Conservation (phyloP, 2,329 filamentous ascomycete species). For the Botrytis porri region DNA sequence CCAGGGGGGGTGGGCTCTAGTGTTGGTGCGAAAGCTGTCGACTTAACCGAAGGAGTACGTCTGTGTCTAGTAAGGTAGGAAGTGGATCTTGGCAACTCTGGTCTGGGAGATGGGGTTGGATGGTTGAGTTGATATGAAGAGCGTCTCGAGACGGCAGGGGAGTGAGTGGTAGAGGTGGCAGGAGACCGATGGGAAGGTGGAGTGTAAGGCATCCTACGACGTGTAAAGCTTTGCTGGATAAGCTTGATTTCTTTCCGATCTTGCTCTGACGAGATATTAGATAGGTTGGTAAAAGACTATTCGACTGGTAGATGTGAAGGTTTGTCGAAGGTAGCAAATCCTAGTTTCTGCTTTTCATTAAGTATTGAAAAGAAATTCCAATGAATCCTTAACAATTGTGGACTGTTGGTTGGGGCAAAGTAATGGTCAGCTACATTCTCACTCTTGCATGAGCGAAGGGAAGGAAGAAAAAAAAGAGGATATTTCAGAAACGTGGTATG, state of each 20-base stretch:
- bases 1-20: slow-evolving; percentile 33
- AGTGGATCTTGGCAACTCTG: slow-evolving; percentile 59
- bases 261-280: background rate
- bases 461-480: slow-evolving; percentile 20
- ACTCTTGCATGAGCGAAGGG: background rate
- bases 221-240: slow-evolving; percentile 12
- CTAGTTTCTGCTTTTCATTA: slow-evolving; percentile 30
- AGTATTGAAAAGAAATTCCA: slow-evolving; percentile 16
- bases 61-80: slow-evolving; percentile 65
- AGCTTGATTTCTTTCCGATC: background rate
- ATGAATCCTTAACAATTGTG: slow-evolving; percentile 20
- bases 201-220: slow-evolving; percentile 76
- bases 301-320: slow-evolving; percentile 23
- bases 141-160: slow-evolving; percentile 56
- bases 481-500: slow-evolving; percentile 11
- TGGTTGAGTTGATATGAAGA: slow-evolving; percentile 52
- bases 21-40: slow-evolving; percentile 34
- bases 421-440: slow-evolving; percentile 29
- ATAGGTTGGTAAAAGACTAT: slow-evolving; percentile 23
- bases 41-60: slow-evolving; percentile 51
- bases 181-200: slow-evolving; percentile 68
- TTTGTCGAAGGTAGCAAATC: slow-evolving; percentile 23
- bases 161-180: slow-evolving; percentile 55
- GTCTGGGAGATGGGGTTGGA: slow-evolving; percentile 41
- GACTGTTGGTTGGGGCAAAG: slow-evolving; percentile 25